Evolutionary conservation across 129 eudicot genomes (phyloP).

Genomic region (Oenanthe sinensis): DNA sequence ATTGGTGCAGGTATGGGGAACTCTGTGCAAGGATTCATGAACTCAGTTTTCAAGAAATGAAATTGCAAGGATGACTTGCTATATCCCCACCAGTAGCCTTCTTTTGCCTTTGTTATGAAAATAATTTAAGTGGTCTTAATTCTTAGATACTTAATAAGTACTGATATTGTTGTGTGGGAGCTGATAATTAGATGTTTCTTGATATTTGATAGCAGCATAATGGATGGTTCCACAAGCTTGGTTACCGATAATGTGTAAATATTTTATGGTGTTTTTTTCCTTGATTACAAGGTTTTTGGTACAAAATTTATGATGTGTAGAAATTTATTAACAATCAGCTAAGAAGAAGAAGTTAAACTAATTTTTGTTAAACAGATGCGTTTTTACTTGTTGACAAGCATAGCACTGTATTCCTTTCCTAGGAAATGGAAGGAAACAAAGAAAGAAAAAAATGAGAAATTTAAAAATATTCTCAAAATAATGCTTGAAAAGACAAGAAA

Average conservation of each 20-base stretch:
- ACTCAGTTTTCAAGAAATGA: conserved; percentile 35
- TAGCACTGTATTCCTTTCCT: too few relatives aligned
- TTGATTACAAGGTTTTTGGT: too few relatives aligned
- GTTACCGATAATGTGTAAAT: not conserved
- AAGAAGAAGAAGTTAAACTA: too few relatives aligned
- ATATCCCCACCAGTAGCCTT: not conserved
- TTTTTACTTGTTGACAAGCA: too few relatives aligned
- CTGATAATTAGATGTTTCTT: not conserved
- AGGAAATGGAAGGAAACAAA: too few relatives aligned
- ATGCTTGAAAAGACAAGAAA: too few relatives aligned
- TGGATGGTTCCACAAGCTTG: not conserved
- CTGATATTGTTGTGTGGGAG: not conserved
- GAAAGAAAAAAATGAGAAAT: too few relatives aligned
- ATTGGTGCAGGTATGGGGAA: conserved; percentile 84
- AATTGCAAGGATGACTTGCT: not conserved
- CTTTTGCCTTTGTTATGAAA: not conserved
- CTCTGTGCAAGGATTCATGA: conserved; percentile 54
- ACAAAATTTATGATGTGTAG: too few relatives aligned
- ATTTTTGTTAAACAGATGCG: too few relatives aligned
- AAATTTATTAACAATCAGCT: too few relatives aligned
- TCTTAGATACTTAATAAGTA: not conserved
- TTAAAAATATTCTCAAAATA: too few relatives aligned
- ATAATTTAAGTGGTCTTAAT: not conserved
- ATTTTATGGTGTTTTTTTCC: not conserved
- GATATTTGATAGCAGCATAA: not conserved